Evolutionary conservation across 352 stramenopile genomes (phyloP), one percentile per base, ranked within the genome.

Genomic region (Pythium coloratum): DNA sequence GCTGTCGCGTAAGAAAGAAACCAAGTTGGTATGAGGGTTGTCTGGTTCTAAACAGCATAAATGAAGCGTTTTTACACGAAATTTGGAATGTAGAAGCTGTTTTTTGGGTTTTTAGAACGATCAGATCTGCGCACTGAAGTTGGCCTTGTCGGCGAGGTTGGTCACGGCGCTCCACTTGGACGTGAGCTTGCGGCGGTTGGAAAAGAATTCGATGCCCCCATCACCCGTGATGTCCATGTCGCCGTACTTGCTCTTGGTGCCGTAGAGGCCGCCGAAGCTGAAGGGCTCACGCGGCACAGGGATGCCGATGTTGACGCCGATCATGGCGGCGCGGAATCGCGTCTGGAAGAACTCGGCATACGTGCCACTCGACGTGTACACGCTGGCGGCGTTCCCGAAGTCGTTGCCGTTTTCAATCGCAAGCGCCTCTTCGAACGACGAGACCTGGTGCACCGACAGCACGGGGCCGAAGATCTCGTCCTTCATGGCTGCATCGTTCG

Each of bases 191-290:
- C 97, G 94, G 24, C 96, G 85, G 67, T 95, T 98, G 6, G 95
- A 98, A 79, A 99, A 99, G 73, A 99, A 99, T 78, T 99, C 97
- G 57, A 99, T 88, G 28, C 86, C 94, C 30, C 95, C 97, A 69
- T 99, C 96, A 18, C 96, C 96, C 8, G 97, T 99, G 58, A 99
- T 99, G 73, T 99, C 97, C 86, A 98, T 98, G 69, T 99, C 95
- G 40, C 97, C 97, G 68, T 92, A 99, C 70, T 99, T 99, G 78
- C 89, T 98, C 67, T 90, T 88, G 13, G 96, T 99, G 38, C 96
- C 96, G 75, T 98, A 99, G 61, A 99, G 78, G 4, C 97, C 97
- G 50, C 97, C 97, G 74, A 99, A 99, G 34, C 90, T 96, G 77
- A 99, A 99, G 3, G 96, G 96, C 67, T 99, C 95, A 14, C 95